These are phyloP conservation scores for Magnusiomyces ingens DNA, from an alignment of 1,139 yeast species.

Conservation along the genomic window DNA sequence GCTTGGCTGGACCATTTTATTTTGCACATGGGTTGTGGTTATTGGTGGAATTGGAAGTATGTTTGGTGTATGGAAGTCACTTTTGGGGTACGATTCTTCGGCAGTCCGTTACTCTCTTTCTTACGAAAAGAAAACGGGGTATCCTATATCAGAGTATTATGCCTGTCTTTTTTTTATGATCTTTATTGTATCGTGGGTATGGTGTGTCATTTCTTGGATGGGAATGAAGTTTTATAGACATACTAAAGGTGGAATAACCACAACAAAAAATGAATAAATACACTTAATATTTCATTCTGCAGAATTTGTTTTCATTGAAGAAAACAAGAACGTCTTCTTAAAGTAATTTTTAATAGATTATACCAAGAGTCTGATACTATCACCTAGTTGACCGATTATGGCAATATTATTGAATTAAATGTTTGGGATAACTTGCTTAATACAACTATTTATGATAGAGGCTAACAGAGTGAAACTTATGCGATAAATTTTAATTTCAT, in stretches of 20 bases:
- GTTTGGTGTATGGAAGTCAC: constrained; percentile 23
- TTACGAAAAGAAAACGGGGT: constrained; percentile 32
- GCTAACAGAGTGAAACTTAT: no score
- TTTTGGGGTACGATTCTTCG: constrained; percentile 3
- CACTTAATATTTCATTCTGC: background rate
- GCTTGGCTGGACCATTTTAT: constrained; percentile 27
- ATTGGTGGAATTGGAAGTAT: constrained; percentile 26
- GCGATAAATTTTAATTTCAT: no score
- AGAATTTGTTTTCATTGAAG: background rate
- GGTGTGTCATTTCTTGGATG: constrained; percentile 71
- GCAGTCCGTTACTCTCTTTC: constrained; percentile 9
- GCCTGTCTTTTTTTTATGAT: constrained; percentile 47
- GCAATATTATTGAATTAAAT: no score
- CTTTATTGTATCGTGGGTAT: constrained; percentile 59
- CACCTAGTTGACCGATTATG: no score
- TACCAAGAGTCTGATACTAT: no score
- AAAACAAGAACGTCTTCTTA: no score
- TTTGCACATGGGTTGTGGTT: constrained; percentile 26
- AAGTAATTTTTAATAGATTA: no score
- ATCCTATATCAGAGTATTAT: constrained; percentile 40
- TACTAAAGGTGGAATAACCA: constrained; percentile 47
- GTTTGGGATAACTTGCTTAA: no score
- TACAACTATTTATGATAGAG: no score
- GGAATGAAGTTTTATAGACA: constrained; percentile 73
- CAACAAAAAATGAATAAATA: background rate